phyloP scores from a whole-genome alignment of 2,329 filamentous ascomycete genomes.

The Cytospora piceae region DNA sequence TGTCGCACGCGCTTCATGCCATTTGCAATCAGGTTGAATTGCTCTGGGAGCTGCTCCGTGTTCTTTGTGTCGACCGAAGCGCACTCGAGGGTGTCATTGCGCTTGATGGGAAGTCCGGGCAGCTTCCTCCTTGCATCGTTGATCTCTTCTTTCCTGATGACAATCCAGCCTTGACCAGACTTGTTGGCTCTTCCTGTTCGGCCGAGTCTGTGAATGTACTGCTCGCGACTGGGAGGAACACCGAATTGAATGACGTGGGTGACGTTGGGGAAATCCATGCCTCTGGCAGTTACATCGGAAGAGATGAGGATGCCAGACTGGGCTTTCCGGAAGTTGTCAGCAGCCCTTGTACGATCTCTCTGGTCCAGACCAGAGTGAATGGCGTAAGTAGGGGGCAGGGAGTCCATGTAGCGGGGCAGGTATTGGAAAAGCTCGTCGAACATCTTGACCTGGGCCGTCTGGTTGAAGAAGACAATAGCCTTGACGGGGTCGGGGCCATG shows the following conservation, averaged over 20 bases:
- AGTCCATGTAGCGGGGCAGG: slow-evolving; percentile 42
- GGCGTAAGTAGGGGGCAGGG: slow-evolving; percentile 50
- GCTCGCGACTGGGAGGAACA: slow-evolving; percentile 65
- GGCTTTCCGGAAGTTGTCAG: slow-evolving; percentile 72
- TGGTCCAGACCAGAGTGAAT: slow-evolving; percentile 85
- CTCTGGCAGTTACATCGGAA: slow-evolving; percentile 78
- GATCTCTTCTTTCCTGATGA: slow-evolving; percentile 62
- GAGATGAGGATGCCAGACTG: slow-evolving; percentile 70
- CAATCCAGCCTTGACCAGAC: slow-evolving; percentile 70
- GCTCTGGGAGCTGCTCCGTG: slow-evolving; percentile 50
- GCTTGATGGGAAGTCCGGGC: slow-evolving; percentile 62
- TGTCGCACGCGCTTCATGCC: slow-evolving; percentile 49
- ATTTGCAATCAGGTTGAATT: slow-evolving; percentile 48
- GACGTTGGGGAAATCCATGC: slow-evolving; percentile 82
- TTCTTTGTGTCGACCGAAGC: slow-evolving; percentile 58
- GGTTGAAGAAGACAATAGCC: slow-evolving; percentile 91
- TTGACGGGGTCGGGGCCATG: slow-evolving; percentile 72
- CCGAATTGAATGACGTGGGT: slow-evolving; percentile 80
- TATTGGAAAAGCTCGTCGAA: slow-evolving; percentile 60
- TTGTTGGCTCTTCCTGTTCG: slow-evolving; percentile 78
- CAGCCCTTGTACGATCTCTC: slow-evolving; percentile 65
- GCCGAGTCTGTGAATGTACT: slow-evolving; percentile 77
- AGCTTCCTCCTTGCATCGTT: slow-evolving; percentile 54
- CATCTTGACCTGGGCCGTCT: slow-evolving; percentile 72
- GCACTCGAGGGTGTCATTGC: slow-evolving; percentile 54